Conservation (phyloP, 331 rosid genomes). For the Malus hybrid region DNA sequence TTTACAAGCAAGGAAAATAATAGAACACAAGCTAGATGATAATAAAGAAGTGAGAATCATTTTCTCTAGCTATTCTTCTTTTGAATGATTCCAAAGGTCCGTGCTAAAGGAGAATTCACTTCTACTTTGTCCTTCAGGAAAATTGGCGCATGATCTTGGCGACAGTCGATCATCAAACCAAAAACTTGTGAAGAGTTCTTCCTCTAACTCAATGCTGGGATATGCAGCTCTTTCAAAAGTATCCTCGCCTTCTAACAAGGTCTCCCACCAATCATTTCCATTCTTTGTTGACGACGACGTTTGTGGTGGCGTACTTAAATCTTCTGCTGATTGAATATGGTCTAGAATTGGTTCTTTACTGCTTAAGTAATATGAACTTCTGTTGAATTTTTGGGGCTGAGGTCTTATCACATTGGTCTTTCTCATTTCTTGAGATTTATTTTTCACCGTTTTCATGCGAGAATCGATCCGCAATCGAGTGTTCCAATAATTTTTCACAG, state of each 20-base stretch:
- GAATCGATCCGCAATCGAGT: neutral
- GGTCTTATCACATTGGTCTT: neutral
- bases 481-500: slow-evolving; percentile 39
- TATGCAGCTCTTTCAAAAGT: neutral
- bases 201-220: neutral
- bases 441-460: neutral
- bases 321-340: neutral
- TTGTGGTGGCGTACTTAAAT: neutral
- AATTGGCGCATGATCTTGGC: neutral
- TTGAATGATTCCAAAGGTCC: neutral
- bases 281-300: neutral
- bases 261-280: neutral
- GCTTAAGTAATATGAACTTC: neutral
- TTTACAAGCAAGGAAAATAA: neutral
- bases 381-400: neutral
- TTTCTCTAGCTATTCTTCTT: neutral
- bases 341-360: neutral
- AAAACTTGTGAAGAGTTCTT: neutral
- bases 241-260: neutral
- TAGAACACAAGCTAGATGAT: neutral
- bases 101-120: neutral
- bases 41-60: neutral
- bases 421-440: neutral
- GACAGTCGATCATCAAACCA: neutral
- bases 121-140: neutral